A percentile compares a stretch with the other conserved stretches of the same genome.
These are phyloP conservation scores for Marsdenia floribunda DNA, from an alignment of 257 asterid species.

Conservation along the genomic window DNA sequence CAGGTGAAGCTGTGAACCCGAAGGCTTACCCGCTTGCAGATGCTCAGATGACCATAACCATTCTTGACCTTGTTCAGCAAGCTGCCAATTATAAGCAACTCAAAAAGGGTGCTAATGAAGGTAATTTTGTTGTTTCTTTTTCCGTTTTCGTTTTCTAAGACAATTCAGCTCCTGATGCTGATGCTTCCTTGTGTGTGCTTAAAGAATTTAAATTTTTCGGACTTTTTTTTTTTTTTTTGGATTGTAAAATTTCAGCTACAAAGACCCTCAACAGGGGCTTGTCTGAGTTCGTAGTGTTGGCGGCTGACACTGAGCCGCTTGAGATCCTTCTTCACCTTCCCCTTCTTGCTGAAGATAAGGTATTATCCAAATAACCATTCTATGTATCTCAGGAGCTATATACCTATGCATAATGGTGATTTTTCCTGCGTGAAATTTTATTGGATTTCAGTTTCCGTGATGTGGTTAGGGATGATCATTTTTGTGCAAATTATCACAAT, in stretches of 20 bases:
- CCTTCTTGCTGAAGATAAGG: constrained; percentile 95
- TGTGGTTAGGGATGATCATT: background rate
- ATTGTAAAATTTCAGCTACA: constrained; percentile 53
- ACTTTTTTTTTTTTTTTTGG: background rate
- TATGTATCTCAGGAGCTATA: background rate
- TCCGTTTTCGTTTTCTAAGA: background rate
- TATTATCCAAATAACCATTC: constrained; percentile 6
- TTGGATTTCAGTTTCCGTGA: background rate
- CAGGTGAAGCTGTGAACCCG: constrained; percentile 15
- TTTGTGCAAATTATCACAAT: background rate
- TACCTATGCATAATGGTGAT: background rate
- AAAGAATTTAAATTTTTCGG: background rate
- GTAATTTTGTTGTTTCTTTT: constrained; percentile 18
- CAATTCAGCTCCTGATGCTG: background rate
- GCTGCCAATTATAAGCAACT: constrained; percentile 92
- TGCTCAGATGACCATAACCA: constrained; percentile 69
- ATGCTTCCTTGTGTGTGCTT: background rate
- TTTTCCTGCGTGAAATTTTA: background rate
- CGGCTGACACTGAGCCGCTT: constrained; percentile 92
- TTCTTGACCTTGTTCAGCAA: constrained; percentile 80
- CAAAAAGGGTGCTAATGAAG: constrained; percentile 97
- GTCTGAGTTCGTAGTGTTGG: constrained; percentile 89
- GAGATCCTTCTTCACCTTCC: constrained; percentile 95
- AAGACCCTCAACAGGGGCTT: constrained; percentile 91
- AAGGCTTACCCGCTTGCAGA: constrained; percentile 48